A percentile compares a stretch with the other conserved stretches of the same genome.
phyloP scores from a whole-genome alignment of 768 basidiomycete species.

The Boletellus emodensis region DNA sequence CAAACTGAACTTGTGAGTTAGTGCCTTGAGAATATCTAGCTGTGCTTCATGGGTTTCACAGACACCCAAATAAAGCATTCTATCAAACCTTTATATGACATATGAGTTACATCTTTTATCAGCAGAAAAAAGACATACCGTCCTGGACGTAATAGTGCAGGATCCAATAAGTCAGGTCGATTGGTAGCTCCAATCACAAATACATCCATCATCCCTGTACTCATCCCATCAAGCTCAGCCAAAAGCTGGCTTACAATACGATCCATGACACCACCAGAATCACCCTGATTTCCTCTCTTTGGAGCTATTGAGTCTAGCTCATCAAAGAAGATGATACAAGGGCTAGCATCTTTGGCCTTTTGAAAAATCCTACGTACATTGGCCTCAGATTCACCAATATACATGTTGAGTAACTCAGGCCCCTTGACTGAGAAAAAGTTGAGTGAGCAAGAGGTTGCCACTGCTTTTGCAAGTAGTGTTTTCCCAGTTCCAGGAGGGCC shows the following conservation, averaged over 20 bases:
- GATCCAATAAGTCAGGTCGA: constrained; percentile 86
- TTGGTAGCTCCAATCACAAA: constrained; percentile 98
- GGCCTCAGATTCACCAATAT: constrained; percentile 97
- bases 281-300: constrained; percentile 91
- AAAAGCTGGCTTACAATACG: constrained; percentile 93
- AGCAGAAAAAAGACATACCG: constrained; percentile 42
- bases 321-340: constrained; percentile 96
- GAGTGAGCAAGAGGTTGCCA: constrained; percentile 90
- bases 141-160: constrained; percentile 85
- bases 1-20: constrained; percentile 90
- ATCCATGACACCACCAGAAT: constrained; percentile 98
- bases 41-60: constrained; percentile 84
- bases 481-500: constrained; percentile 97
- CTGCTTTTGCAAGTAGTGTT: constrained; percentile 92
- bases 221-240: constrained; percentile 92
- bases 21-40: constrained; percentile 77
- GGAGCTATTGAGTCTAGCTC: constrained; percentile 94
- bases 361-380: constrained; percentile 94
- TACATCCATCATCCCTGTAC: constrained; percentile 62
- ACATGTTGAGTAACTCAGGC: constrained; percentile 95
- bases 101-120: neutral
- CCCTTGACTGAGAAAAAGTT: constrained; percentile 99
- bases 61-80: constrained; percentile 94
- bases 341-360: constrained; percentile 83
- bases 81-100: constrained; percentile 73